Conservation (phyloP, 352 stramenopile genomes). For the Pythium guiyangense region DNA sequence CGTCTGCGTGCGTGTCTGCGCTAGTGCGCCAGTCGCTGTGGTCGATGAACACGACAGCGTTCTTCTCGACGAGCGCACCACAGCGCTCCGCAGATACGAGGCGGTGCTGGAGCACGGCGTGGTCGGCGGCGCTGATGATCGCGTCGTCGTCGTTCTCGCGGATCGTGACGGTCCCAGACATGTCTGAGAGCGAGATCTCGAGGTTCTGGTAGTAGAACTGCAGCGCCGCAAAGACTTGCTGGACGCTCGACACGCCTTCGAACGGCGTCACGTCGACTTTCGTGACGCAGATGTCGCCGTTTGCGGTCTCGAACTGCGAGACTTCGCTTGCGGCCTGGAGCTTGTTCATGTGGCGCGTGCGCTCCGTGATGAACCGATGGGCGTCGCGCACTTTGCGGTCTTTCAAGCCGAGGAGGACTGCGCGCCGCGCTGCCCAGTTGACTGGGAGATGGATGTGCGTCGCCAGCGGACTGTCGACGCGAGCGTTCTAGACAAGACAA, state of each 20-base stretch:
- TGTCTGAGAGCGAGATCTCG: conserved; percentile 55
- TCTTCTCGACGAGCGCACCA: conserved; percentile 1
- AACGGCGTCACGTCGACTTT: conserved; percentile 45
- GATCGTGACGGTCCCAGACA: conserved; percentile 5
- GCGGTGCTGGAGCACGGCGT: conserved; percentile 3
- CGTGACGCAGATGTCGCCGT: conserved; percentile 38
- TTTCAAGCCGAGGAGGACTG: conserved; percentile 21
- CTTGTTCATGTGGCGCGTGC: conserved; percentile 18
- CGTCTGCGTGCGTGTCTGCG: not conserved
- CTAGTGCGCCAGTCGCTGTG: conserved; percentile 4
- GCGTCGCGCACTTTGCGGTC: conserved; percentile 25
- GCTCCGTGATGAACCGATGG: conserved; percentile 28
- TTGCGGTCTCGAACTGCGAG: conserved; percentile 31
- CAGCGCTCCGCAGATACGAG: not conserved
- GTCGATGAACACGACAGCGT: conserved; percentile 11
- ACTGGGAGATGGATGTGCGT: conserved; percentile 12
- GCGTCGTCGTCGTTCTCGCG: conserved; percentile 14
- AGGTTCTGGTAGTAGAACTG: conserved; percentile 37
- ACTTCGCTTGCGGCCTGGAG: conserved; percentile 27
- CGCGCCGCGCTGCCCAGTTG: conserved; percentile 22
- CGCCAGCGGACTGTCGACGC: conserved; percentile 3
- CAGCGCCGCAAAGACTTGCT: conserved; percentile 33
- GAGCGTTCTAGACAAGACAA: not conserved
- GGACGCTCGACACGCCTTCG: conserved; percentile 22
- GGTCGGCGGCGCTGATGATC: not conserved